Conservation (phyloP, 73 alveolate species). For the Paramecium sexaurelia region DNA sequence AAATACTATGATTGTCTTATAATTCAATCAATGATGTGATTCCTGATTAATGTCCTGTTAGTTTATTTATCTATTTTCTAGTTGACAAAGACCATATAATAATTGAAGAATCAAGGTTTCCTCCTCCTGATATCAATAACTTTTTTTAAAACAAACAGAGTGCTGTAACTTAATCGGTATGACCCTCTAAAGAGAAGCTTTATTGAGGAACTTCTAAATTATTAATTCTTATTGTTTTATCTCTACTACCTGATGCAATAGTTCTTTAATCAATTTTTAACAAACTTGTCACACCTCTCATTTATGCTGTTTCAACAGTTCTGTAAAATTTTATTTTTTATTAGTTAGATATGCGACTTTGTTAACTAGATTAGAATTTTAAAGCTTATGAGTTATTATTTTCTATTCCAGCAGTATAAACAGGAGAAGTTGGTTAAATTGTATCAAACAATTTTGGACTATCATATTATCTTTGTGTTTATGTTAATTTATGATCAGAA, state of each 20-base stretch:
- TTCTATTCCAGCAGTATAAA: constrained; percentile 34
- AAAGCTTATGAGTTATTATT: neutral
- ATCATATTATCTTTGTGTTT: neutral
- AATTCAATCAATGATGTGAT: constrained; percentile 4
- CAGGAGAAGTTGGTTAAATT: neutral
- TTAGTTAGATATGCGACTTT: neutral
- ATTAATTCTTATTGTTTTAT: constrained; percentile 22
- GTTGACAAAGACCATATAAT: constrained; percentile 38
- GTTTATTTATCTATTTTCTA: neutral
- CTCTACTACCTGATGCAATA: constrained; percentile 37
- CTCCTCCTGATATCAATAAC: constrained; percentile 41
- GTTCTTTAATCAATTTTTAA: constrained; percentile 10
- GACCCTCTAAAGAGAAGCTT: constrained; percentile 26
- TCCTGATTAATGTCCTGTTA: constrained; percentile 51
- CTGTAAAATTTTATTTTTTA: neutral
- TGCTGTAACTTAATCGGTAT: constrained; percentile 43
- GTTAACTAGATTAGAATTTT: neutral
- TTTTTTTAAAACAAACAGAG: constrained; percentile 37
- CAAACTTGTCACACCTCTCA: constrained; percentile 36
- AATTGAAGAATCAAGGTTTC: constrained; percentile 27
- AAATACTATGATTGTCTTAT: neutral
- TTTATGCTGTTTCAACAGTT: neutral
- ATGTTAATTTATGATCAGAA: neutral
- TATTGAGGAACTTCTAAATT: constrained; percentile 4
- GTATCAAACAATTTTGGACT: constrained; percentile 31